These are phyloP conservation scores for Scedosporium aurantiacum DNA, from an alignment of 2,329 filamentous ascomycete genomes.

Conservation along the genomic window DNA sequence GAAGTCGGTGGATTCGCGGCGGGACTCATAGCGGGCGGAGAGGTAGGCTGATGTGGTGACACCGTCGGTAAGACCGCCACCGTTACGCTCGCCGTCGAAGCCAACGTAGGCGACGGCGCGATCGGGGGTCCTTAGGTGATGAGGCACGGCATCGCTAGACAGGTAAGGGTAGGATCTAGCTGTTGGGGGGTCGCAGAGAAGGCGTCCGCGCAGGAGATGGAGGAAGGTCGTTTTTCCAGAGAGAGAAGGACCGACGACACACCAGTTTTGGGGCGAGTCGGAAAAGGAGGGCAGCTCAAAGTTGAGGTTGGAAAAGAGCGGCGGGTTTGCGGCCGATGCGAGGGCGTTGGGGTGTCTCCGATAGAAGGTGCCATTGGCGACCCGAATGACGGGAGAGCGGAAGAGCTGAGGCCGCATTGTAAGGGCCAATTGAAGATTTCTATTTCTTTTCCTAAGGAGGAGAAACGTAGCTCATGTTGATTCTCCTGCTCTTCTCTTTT, in stretches of 20 bases:
- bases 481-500: no score
- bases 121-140: conserved; percentile 44
- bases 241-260: conserved; percentile 68
- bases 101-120: conserved; percentile 81
- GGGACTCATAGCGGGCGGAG: conserved; percentile 81
- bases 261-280: conserved; percentile 56
- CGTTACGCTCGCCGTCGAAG: conserved; percentile 63
- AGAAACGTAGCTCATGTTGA: no score
- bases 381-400: conserved; percentile 50
- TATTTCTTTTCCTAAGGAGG: no score
- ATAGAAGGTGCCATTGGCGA: conserved; percentile 75
- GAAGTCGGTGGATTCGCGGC: conserved; percentile 79
- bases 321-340: conserved; percentile 46
- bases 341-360: conserved; percentile 53
- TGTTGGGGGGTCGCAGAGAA: conserved; percentile 63
- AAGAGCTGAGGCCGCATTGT: conserved; percentile 3
- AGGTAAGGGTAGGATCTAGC: conserved; percentile 74
- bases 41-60: conserved; percentile 66
- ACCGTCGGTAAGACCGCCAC: conserved; percentile 38
- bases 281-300: conserved; percentile 56
- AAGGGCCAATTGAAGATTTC: background rate
- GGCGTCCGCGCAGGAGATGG: conserved; percentile 63
- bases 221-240: conserved; percentile 75
- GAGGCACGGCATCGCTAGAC: conserved; percentile 46
- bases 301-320: conserved; percentile 60